phyloP scores from a whole-genome alignment of 306 rosid genomes.

The Trichosanthes truncata region DNA sequence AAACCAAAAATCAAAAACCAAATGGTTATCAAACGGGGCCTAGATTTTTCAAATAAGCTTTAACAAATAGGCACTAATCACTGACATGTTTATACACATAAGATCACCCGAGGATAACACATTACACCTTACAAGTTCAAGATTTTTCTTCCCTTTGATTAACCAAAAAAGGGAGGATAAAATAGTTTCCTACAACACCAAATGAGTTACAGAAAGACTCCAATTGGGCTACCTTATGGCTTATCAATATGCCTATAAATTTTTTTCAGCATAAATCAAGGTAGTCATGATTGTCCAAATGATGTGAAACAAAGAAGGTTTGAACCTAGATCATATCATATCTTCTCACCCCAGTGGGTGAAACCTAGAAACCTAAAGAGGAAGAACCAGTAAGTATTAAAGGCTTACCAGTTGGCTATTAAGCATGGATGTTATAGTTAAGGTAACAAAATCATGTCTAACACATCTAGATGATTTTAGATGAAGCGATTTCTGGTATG shows the following conservation, averaged over 20 bases:
- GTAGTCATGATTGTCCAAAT: background rate
- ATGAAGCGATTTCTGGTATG: slow-evolving; percentile 33
- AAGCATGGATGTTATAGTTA: background rate
- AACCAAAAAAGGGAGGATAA: background rate
- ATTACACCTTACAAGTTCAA: background rate
- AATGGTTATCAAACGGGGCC: too few species aligned
- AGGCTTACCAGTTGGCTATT: background rate
- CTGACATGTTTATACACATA: background rate
- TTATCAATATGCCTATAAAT: background rate
- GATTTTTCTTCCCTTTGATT: background rate
- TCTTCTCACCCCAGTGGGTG: background rate
- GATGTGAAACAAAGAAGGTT: background rate
- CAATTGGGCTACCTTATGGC: background rate
- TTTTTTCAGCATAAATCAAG: background rate
- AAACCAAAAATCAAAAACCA: too few species aligned
- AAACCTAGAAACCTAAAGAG: background rate
- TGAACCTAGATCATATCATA: background rate
- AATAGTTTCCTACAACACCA: background rate
- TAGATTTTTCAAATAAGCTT: background rate
- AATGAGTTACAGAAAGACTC: background rate
- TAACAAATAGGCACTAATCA: background rate
- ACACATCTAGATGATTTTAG: slow-evolving; percentile 28
- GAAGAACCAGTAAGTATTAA: background rate
- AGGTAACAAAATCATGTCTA: background rate
- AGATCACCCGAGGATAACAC: background rate